Base-by-base conservation (phyloP, 345 rosid genomes). In the Firmiana major region DNA sequence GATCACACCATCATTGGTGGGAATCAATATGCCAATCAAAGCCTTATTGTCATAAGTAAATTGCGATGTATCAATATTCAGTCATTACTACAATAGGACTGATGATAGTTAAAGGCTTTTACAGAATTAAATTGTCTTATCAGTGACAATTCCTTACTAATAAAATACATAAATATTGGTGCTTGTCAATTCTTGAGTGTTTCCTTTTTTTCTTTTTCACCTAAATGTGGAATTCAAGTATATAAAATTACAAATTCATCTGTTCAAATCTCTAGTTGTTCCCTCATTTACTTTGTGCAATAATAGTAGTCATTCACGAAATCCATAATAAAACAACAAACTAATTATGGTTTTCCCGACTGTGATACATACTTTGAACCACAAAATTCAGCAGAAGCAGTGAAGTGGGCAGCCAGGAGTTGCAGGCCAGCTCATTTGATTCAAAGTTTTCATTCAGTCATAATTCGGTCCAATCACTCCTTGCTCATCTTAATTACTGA, bases 381-480 rank as follows among this genome's bases (percentile, higher is more conserved):
- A 46, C 51, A 15, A 28, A 16, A 36, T 31, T 19, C 46, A 64
- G 68, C 43, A 36, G 68, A 34, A 6, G 46, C 16, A 26, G 38
- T 60, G n/a, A 13, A 13, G 38, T 12, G 65, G 38, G 17, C 13
- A 31, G 67, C 67, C 43, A 31, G 16, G 24, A 38, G 19, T 7
- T 63, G 45, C 12, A 16, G 70, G 67, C 67, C 13, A 63, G 67
- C 67, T 63, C 21, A 63, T 63, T 63, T 34, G 66, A 63, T 31
- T 1, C 45, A 34, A 34, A 34, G 12, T 63, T 34, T 31, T 63
- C 67, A 63, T 63, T 65, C 70, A 21, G 15, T 64, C 45, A 38
- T 15, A 38, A 38, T 64, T 63, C 66, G 22, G 67, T 63, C 67
- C 67, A 34, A 63, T 57, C 58, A 53, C 28, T 63, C 66, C n/a